These are phyloP conservation scores for Cystobasidium pallidum DNA, from an alignment of 1,284 basidiomycete genomes.

Conservation along the genomic window DNA sequence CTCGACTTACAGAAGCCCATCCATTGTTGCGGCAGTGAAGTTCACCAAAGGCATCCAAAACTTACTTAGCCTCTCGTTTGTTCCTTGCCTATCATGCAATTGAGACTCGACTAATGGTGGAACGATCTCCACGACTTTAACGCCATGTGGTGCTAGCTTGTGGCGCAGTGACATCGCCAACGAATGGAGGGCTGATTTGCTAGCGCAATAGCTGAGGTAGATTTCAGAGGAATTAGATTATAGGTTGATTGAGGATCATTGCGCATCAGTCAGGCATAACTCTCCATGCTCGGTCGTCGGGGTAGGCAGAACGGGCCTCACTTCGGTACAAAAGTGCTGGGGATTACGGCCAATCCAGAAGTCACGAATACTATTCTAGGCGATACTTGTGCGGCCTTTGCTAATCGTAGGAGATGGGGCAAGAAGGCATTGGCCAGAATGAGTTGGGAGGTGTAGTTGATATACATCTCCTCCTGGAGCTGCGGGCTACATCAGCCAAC, in stretches of 20 bases:
- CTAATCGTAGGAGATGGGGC: slow-evolving; percentile 64
- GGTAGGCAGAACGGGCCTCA: slow-evolving; percentile 7
- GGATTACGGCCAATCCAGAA: slow-evolving; percentile 62
- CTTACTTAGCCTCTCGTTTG: slow-evolving; percentile 29
- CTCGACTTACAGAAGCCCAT: slow-evolving; percentile 60
- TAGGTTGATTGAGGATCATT: not conserved
- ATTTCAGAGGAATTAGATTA: slow-evolving; percentile 18
- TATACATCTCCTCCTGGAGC: slow-evolving; percentile 62
- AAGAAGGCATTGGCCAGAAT: slow-evolving; percentile 62
- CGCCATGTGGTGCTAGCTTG: slow-evolving; percentile 62
- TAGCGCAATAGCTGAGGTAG: slow-evolving; percentile 64
- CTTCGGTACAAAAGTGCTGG: slow-evolving; percentile 54
- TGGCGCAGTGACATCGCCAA: slow-evolving; percentile 62
- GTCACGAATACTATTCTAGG: slow-evolving; percentile 64
- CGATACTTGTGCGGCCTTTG: slow-evolving; percentile 49
- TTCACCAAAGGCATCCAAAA: slow-evolving; percentile 63
- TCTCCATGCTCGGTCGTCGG: not conserved
- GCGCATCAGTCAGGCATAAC: not conserved
- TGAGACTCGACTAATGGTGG: slow-evolving; percentile 63
- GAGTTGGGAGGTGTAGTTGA: slow-evolving; percentile 66
- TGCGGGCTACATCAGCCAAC: slow-evolving; percentile 49
- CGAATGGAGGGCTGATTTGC: slow-evolving; percentile 68
- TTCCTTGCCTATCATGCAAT: slow-evolving; percentile 61
- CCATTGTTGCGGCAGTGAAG: slow-evolving; percentile 59
- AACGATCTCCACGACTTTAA: slow-evolving; percentile 64